Percentiles rank a stretch among this genome's conserved stretches.
Evolutionary conservation across 805 yeast species (phyloP).

Genomic region (Yamadazyma sp.): DNA sequence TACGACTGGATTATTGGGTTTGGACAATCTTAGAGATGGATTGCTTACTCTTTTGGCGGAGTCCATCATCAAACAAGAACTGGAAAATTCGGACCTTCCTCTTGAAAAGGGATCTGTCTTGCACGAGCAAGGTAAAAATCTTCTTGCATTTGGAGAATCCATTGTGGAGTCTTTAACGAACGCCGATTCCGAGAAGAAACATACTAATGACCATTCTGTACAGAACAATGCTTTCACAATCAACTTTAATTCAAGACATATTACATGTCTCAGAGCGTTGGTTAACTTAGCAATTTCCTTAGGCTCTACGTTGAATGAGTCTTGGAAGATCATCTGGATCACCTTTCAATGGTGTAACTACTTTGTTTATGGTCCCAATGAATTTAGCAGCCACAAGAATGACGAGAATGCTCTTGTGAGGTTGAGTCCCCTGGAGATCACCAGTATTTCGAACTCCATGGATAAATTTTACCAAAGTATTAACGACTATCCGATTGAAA

Average conservation of each 20-base stretch:
- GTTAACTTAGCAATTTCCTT: conserved; percentile 74
- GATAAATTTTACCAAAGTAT: conserved; percentile 66
- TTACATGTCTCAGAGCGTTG: conserved; percentile 75
- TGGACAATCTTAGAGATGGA: conserved; percentile 57
- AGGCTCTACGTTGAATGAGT: conserved; percentile 66
- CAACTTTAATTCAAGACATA: conserved; percentile 61
- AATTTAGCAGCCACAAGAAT: conserved; percentile 27
- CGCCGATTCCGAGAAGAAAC: conserved; percentile 4
- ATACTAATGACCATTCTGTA: neutral
- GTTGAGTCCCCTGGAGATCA: conserved; percentile 38
- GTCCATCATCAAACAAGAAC: conserved; percentile 21
- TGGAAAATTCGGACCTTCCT: neutral
- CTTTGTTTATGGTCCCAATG: conserved; percentile 58
- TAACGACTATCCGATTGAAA: conserved; percentile 46
- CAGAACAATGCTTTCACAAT: neutral
- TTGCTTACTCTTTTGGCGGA: conserved; percentile 28
- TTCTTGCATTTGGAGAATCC: conserved; percentile 49
- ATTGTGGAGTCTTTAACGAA: conserved; percentile 44
- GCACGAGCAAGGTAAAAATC: conserved; percentile 26
- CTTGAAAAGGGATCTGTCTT: conserved; percentile 5
- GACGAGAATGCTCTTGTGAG: conserved; percentile 12
- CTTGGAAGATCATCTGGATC: conserved; percentile 63
- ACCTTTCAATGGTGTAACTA: conserved; percentile 81
- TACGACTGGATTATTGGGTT: conserved; percentile 72
- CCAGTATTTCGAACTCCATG: conserved; percentile 54